These are phyloP conservation scores for Aspergillus spinulosporus DNA, from an alignment of 2,329 filamentous ascomycete species.

Conservation along the genomic window DNA sequence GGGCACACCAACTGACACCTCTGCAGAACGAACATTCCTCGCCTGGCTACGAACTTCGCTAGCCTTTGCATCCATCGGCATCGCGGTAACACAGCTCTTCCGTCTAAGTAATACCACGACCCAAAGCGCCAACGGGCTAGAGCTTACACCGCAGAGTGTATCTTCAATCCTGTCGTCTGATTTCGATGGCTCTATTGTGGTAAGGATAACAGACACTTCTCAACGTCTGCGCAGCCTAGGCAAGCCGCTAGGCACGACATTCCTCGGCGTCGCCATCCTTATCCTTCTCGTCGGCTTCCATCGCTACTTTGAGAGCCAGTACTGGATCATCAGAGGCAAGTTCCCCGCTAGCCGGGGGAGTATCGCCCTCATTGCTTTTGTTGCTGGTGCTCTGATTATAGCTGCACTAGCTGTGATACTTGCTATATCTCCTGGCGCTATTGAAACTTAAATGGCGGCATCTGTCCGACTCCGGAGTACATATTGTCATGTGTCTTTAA, in stretches of 20 bases:
- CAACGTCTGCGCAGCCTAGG: constrained; percentile 52
- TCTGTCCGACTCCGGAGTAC: not conserved
- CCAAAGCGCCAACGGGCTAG: constrained; percentile 11
- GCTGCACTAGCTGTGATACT: constrained; percentile 61
- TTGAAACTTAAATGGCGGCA: constrained; percentile 28
- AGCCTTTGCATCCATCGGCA: constrained; percentile 66
- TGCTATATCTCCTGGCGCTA: constrained; percentile 50
- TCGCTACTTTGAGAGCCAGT: constrained; percentile 66
- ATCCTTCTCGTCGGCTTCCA: constrained; percentile 64
- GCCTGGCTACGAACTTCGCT: constrained; percentile 67
- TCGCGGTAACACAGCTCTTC: constrained; percentile 66
- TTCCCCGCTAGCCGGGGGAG: constrained; percentile 65
- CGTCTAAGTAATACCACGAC: constrained; percentile 57
- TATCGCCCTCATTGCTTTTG: constrained; percentile 57
- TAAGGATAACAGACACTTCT: constrained; percentile 20
- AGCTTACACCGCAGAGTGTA: constrained; percentile 20
- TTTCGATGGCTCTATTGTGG: constrained; percentile 19
- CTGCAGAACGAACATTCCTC: constrained; percentile 65
- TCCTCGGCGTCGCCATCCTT: constrained; percentile 61
- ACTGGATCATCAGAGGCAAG: constrained; percentile 66
- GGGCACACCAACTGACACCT: not conserved
- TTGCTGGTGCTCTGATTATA: constrained; percentile 59
- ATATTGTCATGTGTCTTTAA: not conserved
- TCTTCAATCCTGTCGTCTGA: constrained; percentile 24
- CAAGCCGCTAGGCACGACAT: constrained; percentile 65